Percentiles rank a stretch among this genome's conserved stretches.
Conservation (phyloP, 2,329 filamentous ascomycete species). For the Myrmaecium sp. region DNA sequence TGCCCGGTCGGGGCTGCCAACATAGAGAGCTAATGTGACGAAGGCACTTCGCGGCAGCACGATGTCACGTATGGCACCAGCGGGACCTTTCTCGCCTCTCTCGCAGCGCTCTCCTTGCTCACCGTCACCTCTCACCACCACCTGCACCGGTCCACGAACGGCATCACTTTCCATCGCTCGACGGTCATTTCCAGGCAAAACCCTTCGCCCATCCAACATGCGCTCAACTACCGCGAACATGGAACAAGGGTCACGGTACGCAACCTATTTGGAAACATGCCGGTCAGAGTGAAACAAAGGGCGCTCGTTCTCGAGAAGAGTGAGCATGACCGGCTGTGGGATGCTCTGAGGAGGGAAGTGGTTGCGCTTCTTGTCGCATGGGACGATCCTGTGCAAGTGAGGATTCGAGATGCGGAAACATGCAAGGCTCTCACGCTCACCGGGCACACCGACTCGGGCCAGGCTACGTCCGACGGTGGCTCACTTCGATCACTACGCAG, state of each 20-base stretch:
- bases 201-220: conserved; percentile 42
- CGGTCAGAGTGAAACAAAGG: conserved; percentile 74
- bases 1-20: conserved; percentile 4
- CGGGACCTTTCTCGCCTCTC: conserved; percentile 61
- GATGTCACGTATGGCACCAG: conserved; percentile 42
- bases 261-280: conserved; percentile 79
- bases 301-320: conserved; percentile 34
- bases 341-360: conserved; percentile 40
- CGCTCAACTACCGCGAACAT: conserved; percentile 38
- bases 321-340: conserved; percentile 47
- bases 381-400: conserved; percentile 38
- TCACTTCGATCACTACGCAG: conserved; percentile 22
- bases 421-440: conserved; percentile 18
- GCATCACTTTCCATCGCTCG: conserved; percentile 54
- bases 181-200: conserved; percentile 45
- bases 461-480: conserved; percentile 6
- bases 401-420: conserved; percentile 36
- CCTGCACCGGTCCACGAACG: conserved; percentile 42
- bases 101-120: conserved; percentile 60
- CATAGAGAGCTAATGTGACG: conserved; percentile 6
- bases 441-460: conserved; percentile 6
- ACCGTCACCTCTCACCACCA: conserved; percentile 57
- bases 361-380: conserved; percentile 56
- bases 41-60: conserved; percentile 63
- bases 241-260: conserved; percentile 63